These are phyloP conservation scores for Magnolia sinica DNA, from an alignment of 164 flowering plant genomes.

Conservation along the genomic window DNA sequence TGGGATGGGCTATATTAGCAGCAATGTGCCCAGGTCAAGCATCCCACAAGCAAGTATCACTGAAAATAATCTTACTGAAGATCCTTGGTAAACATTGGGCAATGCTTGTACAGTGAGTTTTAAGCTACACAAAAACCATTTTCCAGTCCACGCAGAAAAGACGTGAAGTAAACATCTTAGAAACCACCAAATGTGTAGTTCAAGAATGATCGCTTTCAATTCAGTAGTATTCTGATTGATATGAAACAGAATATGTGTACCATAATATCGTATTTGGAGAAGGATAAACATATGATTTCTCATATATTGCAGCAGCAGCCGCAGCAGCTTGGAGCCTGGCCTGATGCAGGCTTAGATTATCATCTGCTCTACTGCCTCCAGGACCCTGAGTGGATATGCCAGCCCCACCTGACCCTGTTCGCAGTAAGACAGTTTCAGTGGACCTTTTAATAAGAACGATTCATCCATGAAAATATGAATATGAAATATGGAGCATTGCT, in stretches of 20 bases:
- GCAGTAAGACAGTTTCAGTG: constrained; percentile 1
- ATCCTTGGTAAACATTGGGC: too few species aligned
- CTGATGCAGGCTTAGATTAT: constrained; percentile 54
- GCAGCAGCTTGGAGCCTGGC: constrained; percentile 92
- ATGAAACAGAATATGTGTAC: constrained; percentile 30
- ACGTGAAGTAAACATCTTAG: background rate
- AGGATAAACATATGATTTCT: constrained; percentile 85
- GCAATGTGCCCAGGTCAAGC: too few species aligned
- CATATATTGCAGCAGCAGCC: constrained; percentile 84
- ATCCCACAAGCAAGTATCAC: too few species aligned
- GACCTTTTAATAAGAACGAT: background rate
- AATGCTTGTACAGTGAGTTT: too few species aligned
- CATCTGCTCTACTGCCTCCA: constrained; percentile 26
- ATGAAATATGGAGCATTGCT: background rate
- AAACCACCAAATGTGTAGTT: background rate
- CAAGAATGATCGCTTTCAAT: background rate
- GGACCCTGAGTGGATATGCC: constrained; percentile 43
- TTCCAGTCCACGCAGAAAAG: background rate
- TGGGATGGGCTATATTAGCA: too few species aligned
- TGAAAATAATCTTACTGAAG: too few species aligned
- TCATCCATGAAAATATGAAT: background rate
- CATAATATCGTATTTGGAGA: constrained; percentile 56
- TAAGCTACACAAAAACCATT: background rate
- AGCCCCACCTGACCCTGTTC: constrained; percentile 40
- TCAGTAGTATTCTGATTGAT: background rate